Evolutionary conservation across 169 alveolate genomes (phyloP), one percentile per base, ranked within the genome.

Genomic region (Amoebophrya sp.): DNA sequence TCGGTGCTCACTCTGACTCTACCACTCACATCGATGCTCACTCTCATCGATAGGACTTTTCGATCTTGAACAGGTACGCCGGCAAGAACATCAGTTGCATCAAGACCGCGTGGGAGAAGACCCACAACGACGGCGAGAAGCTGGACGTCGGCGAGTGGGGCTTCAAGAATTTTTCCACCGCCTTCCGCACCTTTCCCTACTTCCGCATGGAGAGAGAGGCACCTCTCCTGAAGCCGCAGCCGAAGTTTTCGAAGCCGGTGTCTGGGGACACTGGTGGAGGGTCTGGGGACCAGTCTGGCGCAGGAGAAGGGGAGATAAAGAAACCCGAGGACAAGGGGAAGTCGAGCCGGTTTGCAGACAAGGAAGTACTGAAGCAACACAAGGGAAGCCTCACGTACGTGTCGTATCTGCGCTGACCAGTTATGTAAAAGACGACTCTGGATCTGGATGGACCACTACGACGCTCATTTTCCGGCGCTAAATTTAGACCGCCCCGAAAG

Each of bases 101-200:
- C 26, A 58, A 58, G 34, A 58, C 78, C 5, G 78, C 78, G 38
- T 58, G 78, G 78, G 78, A 58, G 78, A 2, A 13, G 78, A 58
- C 78, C 78, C 78, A 58, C 23, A 58, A 58, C 78, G 78, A 58
- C 78, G 78, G 78, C 26, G 78, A 58, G 38, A 58, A 58, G 78
- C 78, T 58, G 26, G 78, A 58, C 26, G 78, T 58, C 78, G 78
- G 38, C 2, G 78, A 58, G 78, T 58, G 78, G 78, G 78, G 78
- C 34, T 58, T 58, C 78, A 58, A 58, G 23, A 58, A 58, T 16
- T 58, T 58, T 58, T 58, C 78, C 34, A 2, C 78, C 39, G 78
- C 78, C 7, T 58, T 58, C 23, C 26, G 78, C 26, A 58, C 78
- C 39, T 58, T 58, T n/a, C 78, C 78, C 34, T 58, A 58, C 78